phyloP scores from a whole-genome alignment of 192 early-diverging fungal species.

The Physocladia obscura region DNA sequence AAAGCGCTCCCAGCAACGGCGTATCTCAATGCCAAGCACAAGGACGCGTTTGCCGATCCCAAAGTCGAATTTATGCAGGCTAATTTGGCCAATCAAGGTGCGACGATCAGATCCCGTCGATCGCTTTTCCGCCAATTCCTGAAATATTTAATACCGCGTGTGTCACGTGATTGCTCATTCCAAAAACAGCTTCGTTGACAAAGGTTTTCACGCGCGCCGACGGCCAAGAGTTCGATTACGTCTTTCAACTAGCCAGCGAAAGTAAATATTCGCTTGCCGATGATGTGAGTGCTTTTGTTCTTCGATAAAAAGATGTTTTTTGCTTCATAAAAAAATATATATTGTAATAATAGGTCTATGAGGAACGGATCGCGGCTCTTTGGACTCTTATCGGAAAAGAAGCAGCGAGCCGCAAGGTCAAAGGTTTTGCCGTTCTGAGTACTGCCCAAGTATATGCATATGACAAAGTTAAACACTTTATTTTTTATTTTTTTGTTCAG shows the following conservation, averaged over 20 bases:
- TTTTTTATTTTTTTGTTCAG: too few relatives aligned
- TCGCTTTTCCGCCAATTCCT: background rate
- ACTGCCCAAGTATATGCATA: conserved; percentile 88
- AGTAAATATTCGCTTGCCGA: conserved; percentile 87
- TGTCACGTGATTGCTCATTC: too few relatives aligned
- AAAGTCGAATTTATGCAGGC: conserved; percentile 78
- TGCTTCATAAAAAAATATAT: too few relatives aligned
- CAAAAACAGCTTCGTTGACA: conserved; percentile 64
- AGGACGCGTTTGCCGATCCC: conserved; percentile 63
- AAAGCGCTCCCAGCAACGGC: conserved; percentile 80
- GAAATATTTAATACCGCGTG: too few relatives aligned
- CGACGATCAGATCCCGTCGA: conserved; percentile 3
- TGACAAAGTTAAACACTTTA: conserved; percentile 70
- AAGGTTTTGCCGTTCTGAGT: conserved; percentile 80
- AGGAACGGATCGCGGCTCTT: conserved; percentile 74
- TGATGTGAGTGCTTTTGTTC: conserved; percentile 68
- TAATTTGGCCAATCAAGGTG: conserved; percentile 74
- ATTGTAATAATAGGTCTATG: conserved; percentile 83
- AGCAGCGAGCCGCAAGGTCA: conserved; percentile 71
- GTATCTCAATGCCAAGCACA: conserved; percentile 63
- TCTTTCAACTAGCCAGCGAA: conserved; percentile 93
- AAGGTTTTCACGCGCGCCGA: conserved; percentile 71
- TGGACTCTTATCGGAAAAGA: conserved; percentile 76
- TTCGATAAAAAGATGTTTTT: too few relatives aligned
- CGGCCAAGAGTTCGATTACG: conserved; percentile 84